Percentiles rank a stretch among this genome's conserved stretches.
phyloP scores from a whole-genome alignment of 2,329 filamentous ascomycete genomes.

The Mycogone perniciosa region DNA sequence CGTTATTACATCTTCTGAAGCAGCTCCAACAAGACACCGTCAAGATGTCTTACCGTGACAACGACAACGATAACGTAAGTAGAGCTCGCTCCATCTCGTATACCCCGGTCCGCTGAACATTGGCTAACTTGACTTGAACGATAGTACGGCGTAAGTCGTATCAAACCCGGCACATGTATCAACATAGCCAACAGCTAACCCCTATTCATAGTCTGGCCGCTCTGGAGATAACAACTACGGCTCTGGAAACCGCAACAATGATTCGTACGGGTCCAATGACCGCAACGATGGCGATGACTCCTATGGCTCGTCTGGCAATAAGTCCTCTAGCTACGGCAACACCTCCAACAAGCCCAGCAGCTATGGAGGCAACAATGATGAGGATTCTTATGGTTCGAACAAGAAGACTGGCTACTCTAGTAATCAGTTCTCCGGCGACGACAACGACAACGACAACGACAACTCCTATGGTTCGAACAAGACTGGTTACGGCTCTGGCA shows the following conservation, averaged over 20 bases:
- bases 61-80: conserved; percentile 32
- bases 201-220: conserved; percentile 13
- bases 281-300: conserved; percentile 5
- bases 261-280: conserved; percentile 15
- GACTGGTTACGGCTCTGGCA: too few species aligned
- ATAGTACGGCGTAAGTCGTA: conserved; percentile 10
- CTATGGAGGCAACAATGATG: neutral
- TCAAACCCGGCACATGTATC: neutral
- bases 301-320: conserved; percentile 7
- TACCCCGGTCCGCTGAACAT: neutral
- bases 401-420: too few species aligned
- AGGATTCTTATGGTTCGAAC: too few species aligned
- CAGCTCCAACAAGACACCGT: conserved; percentile 6
- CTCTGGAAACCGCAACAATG: conserved; percentile 14
- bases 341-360: neutral
- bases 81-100: too few species aligned
- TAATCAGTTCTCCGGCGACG: too few species aligned
- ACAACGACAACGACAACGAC: too few species aligned
- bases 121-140: neutral
- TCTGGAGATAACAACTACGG: conserved; percentile 20
- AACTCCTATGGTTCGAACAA: too few species aligned
- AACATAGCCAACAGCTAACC: neutral
- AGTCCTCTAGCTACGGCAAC: neutral
- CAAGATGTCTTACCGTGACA: conserved; percentile 43
- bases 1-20: neutral